Conservation (phyloP, 2,329 filamentous ascomycete species). For the Pseudonectria buxi region DNA sequence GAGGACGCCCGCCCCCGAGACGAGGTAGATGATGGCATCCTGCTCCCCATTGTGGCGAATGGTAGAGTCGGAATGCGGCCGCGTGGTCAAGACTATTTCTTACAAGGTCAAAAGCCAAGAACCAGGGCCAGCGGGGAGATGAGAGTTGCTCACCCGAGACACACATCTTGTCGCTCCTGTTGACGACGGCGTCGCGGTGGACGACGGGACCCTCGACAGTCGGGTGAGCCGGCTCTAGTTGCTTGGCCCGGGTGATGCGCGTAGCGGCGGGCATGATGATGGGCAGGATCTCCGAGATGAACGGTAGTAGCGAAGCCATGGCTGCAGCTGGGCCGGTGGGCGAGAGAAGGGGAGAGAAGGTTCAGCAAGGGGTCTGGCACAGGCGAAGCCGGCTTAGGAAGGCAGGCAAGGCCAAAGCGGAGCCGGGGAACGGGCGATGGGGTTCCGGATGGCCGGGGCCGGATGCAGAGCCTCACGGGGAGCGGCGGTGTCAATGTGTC, state of each 20-base stretch:
- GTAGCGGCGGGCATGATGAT: slow-evolving; percentile 54
- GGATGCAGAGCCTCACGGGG: too few relatives aligned
- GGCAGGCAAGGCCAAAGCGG: slow-evolving; percentile 8
- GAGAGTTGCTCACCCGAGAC: slow-evolving; percentile 47
- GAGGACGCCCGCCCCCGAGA: slow-evolving; percentile 54
- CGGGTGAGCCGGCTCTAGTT: slow-evolving; percentile 33
- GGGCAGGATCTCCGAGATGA: slow-evolving; percentile 51
- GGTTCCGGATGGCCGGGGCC: too few relatives aligned
- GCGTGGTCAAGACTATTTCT: slow-evolving; percentile 52
- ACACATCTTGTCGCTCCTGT: slow-evolving; percentile 59
- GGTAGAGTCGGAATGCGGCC: slow-evolving; percentile 53
- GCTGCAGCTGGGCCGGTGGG: slow-evolving; percentile 4
- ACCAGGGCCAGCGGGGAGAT: slow-evolving; percentile 2
- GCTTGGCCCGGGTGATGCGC: slow-evolving; percentile 45
- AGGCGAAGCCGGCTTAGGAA: slow-evolving; percentile 11
- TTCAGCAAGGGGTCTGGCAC: not conserved
- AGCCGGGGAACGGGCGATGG: slow-evolving; percentile 2
- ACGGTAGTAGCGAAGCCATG: slow-evolving; percentile 48
- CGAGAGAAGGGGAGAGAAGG: too few relatives aligned
- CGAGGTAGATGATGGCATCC: slow-evolving; percentile 65
- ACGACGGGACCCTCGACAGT: slow-evolving; percentile 26
- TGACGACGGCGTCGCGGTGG: slow-evolving; percentile 50
- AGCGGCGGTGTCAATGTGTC: too few relatives aligned
- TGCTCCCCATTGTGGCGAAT: slow-evolving; percentile 66
- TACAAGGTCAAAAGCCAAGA: slow-evolving; percentile 6